Evolutionary conservation across 164 flowering plant species (phyloP).

Genomic region (Tetrastigma voinierianum): DNA sequence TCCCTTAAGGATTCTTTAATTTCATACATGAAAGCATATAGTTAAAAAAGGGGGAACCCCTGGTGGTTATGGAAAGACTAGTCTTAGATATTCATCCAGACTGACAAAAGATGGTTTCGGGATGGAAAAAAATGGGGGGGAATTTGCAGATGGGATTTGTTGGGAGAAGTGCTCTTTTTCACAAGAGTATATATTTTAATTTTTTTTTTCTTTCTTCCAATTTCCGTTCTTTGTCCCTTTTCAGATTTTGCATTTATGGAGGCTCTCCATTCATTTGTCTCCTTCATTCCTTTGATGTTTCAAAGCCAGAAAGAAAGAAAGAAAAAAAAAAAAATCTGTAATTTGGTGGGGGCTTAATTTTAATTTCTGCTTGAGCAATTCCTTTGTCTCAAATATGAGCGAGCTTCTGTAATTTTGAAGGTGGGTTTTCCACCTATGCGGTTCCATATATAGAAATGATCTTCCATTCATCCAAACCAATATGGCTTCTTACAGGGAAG

Average conservation of each 20-base stretch:
- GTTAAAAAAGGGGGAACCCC: conserved; percentile 11
- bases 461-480: neutral
- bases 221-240: neutral
- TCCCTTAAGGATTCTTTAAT: conserved; percentile 6
- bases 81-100: conserved; percentile 18
- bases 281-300: neutral
- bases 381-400: conserved; percentile 26
- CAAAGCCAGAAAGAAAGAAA: conserved; percentile 1
- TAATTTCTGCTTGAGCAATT: conserved; percentile 14
- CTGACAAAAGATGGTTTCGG: conserved; percentile 12
- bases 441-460: neutral
- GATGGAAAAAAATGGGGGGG: conserved; percentile 14
- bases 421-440: conserved; percentile 36
- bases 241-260: conserved; percentile 22
- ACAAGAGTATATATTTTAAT: neutral
- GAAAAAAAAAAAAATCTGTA: conserved; percentile 17
- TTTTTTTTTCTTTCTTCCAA: neutral
- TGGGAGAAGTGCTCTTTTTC: conserved; percentile 10
- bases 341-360: conserved; percentile 27
- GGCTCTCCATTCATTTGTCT: conserved; percentile 16
- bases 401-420: conserved; percentile 36
- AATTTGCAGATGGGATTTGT: conserved; percentile 16
- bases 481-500: too few species aligned
- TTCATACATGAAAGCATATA: conserved; percentile 10
- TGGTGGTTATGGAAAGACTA: conserved; percentile 13